Conservation (phyloP, 306 rosid genomes). For the Sesbania bispinosa region DNA sequence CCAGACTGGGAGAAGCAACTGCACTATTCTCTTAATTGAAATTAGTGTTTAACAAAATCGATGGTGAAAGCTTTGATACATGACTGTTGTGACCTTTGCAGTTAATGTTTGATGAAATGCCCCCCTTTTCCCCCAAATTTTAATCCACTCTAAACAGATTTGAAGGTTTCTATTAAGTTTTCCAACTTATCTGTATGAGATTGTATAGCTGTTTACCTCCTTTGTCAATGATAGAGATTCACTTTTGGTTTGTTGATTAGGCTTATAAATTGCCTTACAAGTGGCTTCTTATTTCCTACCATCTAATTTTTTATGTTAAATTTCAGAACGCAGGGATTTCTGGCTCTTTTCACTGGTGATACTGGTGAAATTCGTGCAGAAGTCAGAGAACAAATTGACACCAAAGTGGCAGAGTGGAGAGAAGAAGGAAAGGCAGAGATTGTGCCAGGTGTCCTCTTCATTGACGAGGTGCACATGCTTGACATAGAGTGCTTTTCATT, state of each 20-base stretch:
- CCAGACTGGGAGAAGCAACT: neutral
- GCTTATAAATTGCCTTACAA: neutral
- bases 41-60: neutral
- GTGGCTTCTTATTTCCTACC: neutral
- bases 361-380: conserved; percentile 98
- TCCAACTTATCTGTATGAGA: neutral
- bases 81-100: neutral
- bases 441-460: conserved; percentile 94
- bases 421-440: conserved; percentile 99
- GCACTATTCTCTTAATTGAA: neutral
- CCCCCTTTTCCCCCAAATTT: neutral
- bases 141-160: neutral
- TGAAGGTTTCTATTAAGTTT: neutral
- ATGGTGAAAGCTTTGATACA: neutral
- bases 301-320: conserved; percentile 20
- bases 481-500: conserved; percentile 96
- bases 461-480: conserved; percentile 97
- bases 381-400: conserved; percentile 97
- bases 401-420: conserved; percentile 99
- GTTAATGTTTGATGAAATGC: neutral
- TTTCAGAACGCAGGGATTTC: conserved; percentile 92
- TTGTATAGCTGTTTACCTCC: neutral
- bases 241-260: neutral
- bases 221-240: neutral
- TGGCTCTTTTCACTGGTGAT: conserved; percentile 95